Evolutionary conservation across 2,329 filamentous ascomycete genomes (phyloP), one percentile per base, ranked within the genome.

Genomic region (Aspergillus clavatus): DNA sequence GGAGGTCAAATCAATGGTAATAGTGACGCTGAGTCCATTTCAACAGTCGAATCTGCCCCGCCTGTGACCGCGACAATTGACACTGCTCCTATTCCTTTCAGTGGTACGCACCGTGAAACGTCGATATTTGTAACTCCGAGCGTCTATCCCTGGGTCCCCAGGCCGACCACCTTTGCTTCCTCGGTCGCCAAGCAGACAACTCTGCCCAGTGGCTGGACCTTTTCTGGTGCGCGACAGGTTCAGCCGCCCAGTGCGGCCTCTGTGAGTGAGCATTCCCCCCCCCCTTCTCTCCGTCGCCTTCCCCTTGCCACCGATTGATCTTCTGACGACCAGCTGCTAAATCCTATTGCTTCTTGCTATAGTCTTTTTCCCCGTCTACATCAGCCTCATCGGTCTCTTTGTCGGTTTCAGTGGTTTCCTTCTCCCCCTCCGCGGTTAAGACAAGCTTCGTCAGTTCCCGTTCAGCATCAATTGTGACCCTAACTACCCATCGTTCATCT

Each of bases 141-240:
- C 7, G 78, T 79, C 39, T 86, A 80, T 76, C 85, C 85, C 18
- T 89, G 84, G 84, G 78, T 82, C 23, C 74, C 76, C 37, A 70
- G 70, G 11, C 54, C 63, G 44, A 70, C 78, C 45, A 76, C 75
- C 5, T 74, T 35, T 8, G 18, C 75, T 11, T 73, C 65, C 7
- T 61, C 79, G 10, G 71, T 72, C 23, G 72, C 77, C 4, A 62
- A 72, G 22, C 53, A 51, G 60, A 73, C 59, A 51, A 65, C 59
- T 60, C 80, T 95, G 47, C 89, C 90, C 31, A 80, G 77, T 58
- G 88, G 87, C 48, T 95, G 88, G 88, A 79, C 83, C 50, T 87
- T 93, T 70, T 87, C 83, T 40, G 75, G 82, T 50, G 79, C 82
- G 56, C 87, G 88, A 63, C 91, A 90, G 73, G 82, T 93, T 59